These are phyloP conservation scores for Gymnopilus junonius DNA, from an alignment of 768 basidiomycete species.

Conservation along the genomic window DNA sequence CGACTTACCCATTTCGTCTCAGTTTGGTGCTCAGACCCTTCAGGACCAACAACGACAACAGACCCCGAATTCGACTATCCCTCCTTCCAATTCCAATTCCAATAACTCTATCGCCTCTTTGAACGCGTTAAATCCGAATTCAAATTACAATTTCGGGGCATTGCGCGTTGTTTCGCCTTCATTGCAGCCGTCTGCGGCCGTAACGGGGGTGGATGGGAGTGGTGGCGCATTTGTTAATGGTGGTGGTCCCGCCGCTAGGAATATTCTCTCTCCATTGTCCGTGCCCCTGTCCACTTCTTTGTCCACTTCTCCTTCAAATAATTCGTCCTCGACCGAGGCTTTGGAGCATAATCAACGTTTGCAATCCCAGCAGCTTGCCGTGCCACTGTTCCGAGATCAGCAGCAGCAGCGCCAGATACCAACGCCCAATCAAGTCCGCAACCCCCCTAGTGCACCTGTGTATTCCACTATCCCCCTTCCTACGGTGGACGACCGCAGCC, in stretches of 20 bases:
- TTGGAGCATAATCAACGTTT: background rate
- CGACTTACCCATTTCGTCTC: background rate
- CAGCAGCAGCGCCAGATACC: constrained; percentile 5
- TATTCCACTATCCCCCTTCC: constrained; percentile 39
- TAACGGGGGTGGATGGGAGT: background rate
- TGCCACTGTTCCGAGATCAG: background rate
- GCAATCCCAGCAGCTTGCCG: background rate
- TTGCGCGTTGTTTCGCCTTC: background rate
- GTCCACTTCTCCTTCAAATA: constrained; percentile 10
- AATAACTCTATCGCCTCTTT: background rate
- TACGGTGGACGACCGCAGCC: constrained; percentile 23
- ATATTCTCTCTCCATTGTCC: constrained; percentile 21
- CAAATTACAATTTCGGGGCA: background rate
- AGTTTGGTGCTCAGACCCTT: background rate
- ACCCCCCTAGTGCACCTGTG: constrained; percentile 33
- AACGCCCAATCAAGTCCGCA: constrained; percentile 4
- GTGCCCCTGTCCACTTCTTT: constrained; percentile 17
- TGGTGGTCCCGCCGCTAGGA: background rate
- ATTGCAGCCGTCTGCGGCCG: background rate
- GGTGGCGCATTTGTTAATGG: background rate
- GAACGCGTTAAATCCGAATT: background rate
- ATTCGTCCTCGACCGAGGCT: background rate
- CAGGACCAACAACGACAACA: background rate
- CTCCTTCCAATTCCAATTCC: background rate
- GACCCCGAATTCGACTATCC: background rate